Evolutionary conservation across 2,329 filamentous ascomycete species (phyloP).

Genomic region (Exophiala dermatitidis): DNA sequence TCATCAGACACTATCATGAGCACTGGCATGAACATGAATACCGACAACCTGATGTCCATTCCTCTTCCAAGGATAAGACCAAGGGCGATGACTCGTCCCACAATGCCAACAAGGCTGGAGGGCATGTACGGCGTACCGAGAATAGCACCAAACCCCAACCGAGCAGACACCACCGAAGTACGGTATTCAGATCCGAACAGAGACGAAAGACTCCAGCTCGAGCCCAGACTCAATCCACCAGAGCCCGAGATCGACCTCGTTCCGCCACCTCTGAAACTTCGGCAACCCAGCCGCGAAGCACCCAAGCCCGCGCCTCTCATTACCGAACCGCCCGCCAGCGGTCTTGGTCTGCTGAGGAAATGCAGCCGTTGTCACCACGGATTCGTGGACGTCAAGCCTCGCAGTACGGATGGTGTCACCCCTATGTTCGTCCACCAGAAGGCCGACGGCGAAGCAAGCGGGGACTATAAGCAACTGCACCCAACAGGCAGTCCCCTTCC

Average conservation of each 20-base stretch:
- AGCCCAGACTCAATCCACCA: neutral
- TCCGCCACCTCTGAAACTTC: constrained; percentile 10
- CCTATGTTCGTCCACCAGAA: constrained; percentile 17
- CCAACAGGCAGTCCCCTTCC: constrained; percentile 14
- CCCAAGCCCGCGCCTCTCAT: neutral
- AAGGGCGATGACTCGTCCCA: constrained; percentile 13
- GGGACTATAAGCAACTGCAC: constrained; percentile 6
- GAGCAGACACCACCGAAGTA: neutral
- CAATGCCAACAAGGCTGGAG: constrained; percentile 12
- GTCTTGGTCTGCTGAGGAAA: constrained; percentile 20
- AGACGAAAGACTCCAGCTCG: neutral
- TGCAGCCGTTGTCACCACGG: constrained; percentile 23
- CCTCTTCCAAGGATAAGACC: constrained; percentile 16
- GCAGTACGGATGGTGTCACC: constrained; percentile 18
- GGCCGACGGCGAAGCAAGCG: constrained; percentile 5
- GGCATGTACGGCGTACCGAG: constrained; percentile 16
- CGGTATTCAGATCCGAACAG: neutral
- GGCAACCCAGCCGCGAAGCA: neutral
- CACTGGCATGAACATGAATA: constrained; percentile 13
- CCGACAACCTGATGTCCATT: constrained; percentile 12
- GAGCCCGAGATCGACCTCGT: constrained; percentile 2
- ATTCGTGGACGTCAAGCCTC: constrained; percentile 20
- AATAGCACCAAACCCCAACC: constrained; percentile 5
- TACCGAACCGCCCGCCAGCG: constrained; percentile 5
- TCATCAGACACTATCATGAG: constrained; percentile 19